Base-by-base conservation (phyloP, 768 basidiomycete genomes). In the Naematelia aurantialba region DNA sequence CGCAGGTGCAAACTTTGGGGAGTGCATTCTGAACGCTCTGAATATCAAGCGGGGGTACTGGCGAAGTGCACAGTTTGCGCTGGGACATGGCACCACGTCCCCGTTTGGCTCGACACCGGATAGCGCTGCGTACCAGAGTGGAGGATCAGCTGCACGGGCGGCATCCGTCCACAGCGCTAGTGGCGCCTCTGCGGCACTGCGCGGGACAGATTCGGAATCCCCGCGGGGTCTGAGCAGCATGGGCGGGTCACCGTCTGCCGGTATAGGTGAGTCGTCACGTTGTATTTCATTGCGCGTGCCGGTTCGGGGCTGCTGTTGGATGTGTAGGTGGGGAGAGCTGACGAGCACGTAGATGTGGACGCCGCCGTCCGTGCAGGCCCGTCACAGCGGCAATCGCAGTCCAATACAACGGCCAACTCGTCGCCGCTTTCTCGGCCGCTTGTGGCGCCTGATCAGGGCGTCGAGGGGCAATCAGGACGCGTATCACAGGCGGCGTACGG, bases 11-110 rank as follows among this genome's bases (percentile, higher is more conserved):
- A 60, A 74, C 31, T 59, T 69, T 46, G 72, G 72, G 10, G 19
- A 54, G 12, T 71, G 67, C 59, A 55, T 71, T 5, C 3, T 66
- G 22, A 71, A 71, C 46, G 72, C 69, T 25, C 49, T 74, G 19
- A 71, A 71, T 44, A 58, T 74, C 61, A 74, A 74, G 44, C 30
- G 72, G 51, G 72, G 72, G 0, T 74, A 48, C 61, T 74, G 72
- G 72, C 48, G 57, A 25, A 26, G 51, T 14, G 11, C 30, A 5
- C 42, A 22, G 19, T 27, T 44, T 4, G 8, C 8, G 17, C 17
- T 39, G 34, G 34, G 34, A 8, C 4, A 25, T 13, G 25, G 57
- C 5, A 25, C 52, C n/a, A 48, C 65, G 2, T 72, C 70, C 14
- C 70, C 70, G 1, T 67, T 69, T 55, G 61, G 53, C 4, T 65